These are phyloP conservation scores for Byssochlamys sp. DNA, from an alignment of 2,329 filamentous ascomycete species.

Conservation along the genomic window DNA sequence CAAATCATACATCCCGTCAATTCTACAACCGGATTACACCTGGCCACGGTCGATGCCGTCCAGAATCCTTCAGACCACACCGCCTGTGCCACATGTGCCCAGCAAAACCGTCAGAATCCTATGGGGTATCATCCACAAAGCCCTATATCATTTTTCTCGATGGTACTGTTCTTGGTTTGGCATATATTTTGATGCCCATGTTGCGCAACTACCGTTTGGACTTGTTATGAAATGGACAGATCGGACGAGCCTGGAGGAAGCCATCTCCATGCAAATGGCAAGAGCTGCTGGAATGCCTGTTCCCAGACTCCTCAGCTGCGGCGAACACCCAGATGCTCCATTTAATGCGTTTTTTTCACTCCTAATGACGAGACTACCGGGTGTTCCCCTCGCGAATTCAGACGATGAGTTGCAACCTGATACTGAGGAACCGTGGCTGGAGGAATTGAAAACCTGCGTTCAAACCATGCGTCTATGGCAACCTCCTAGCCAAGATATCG, in stretches of 20 bases:
- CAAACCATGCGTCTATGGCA: conserved; percentile 27
- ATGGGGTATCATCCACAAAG: conserved; percentile 22
- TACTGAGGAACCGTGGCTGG: conserved; percentile 21
- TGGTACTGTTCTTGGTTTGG: conserved; percentile 22
- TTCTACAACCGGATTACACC: conserved; percentile 17
- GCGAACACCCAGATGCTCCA: conserved; percentile 19
- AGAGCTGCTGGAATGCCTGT: conserved; percentile 25
- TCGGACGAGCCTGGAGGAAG: conserved; percentile 28
- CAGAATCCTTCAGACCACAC: conserved; percentile 13
- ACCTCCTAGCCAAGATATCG: conserved; percentile 13
- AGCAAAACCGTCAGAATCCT: conserved; percentile 11
- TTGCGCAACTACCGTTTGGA: conserved; percentile 29
- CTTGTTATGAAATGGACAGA: conserved; percentile 32
- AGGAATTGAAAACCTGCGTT: conserved; percentile 26
- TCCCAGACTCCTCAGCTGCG: conserved; percentile 24
- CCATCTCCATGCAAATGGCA: conserved; percentile 25
- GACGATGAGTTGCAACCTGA: conserved; percentile 18
- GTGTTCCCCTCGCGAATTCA: conserved; percentile 21
- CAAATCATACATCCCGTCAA: conserved; percentile 7
- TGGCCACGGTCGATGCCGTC: conserved; percentile 15
- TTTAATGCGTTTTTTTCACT: conserved; percentile 22
- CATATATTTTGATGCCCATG: conserved; percentile 16
- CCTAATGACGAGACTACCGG: conserved; percentile 34
- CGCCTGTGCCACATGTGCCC: conserved; percentile 13
- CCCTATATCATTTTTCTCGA: conserved; percentile 19